Evolutionary conservation across 768 basidiomycete genomes (phyloP), one percentile per base, ranked within the genome.

Genomic region (Lentinus tigrinus): DNA sequence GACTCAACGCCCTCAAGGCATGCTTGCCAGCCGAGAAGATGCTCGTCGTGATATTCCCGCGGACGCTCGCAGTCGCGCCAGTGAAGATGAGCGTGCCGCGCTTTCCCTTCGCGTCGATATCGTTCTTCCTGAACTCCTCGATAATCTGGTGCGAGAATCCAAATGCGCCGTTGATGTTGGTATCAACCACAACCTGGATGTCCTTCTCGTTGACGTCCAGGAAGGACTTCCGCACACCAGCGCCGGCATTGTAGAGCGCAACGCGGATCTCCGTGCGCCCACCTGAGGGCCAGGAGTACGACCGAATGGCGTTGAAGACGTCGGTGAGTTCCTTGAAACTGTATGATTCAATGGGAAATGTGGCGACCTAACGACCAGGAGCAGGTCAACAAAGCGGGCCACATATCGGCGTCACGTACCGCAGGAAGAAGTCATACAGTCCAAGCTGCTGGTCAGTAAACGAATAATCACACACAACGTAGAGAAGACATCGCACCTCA

Each of bases 61-160:
- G 60, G 46, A 69, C 28, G 27, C 74, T 70, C 1, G 77, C 77
- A 8, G 78, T 79, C 34, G 78, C 78, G 19, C 76, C 76, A 0
- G 78, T 79, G 66, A 79, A 78, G 27, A 79, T 63, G 9, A 79
- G 65, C 37, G 76, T 75, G 19, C 78, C 78, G 27, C 76, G 69
- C 52, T 73, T 71, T 2, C 76, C 75, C 10, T 58, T 48, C 40
- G 58, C 67, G 52, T 74, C 64, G 52, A 73, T 38, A 10, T 53
- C 37, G 60, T 74, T 74, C 52, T 64, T 51, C 50, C 70, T 59
- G 67, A 77, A 77, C 16, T 69, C 66, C 23, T 69, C 55, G 52
- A 78, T 68, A 13, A 65, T 65, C 60, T 72, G 66, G 38, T 65
- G 65, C 31, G 76, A 61, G 62, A 79, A 78, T 42, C 77, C 75